Evolutionary conservation across 2,329 filamentous ascomycete genomes (phyloP).

Genomic region (Lachnellula suecica): DNA sequence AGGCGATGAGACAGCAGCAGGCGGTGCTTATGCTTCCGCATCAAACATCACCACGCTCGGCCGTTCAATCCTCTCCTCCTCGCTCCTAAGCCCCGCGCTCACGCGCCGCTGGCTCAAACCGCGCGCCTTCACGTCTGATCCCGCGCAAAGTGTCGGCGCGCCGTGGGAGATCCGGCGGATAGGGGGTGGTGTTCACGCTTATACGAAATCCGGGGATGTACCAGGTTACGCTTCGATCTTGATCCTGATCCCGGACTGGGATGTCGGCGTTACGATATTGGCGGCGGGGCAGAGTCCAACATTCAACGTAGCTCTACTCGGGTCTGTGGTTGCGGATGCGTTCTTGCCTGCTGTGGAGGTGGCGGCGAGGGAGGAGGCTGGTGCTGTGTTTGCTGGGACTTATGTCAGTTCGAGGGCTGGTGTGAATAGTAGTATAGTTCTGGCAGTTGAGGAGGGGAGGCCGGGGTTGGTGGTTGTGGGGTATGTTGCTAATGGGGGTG

Average conservation of each 20-base stretch:
- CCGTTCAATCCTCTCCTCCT: constrained; percentile 41
- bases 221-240: not conserved
- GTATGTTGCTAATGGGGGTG: too few species aligned
- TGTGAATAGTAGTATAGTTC: not conserved
- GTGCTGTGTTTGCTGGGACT: not conserved
- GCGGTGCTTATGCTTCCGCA: constrained; percentile 42
- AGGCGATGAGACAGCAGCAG: constrained; percentile 20
- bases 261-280: not conserved
- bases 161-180: not conserved
- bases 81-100: constrained; percentile 35
- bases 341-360: not conserved
- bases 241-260: not conserved
- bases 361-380: not conserved
- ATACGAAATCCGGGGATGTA: not conserved
- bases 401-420: not conserved
- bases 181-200: not conserved
- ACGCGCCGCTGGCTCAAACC: constrained; percentile 1
- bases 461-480: too few species aligned
- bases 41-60: constrained; percentile 42
- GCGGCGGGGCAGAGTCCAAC: not conserved
- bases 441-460: too few species aligned
- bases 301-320: not conserved
- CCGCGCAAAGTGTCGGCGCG: not conserved
- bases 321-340: not conserved
- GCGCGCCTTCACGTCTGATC: not conserved